Evolutionary conservation across 805 yeast genomes (phyloP).

Genomic region (Kregervanrija delftensis): DNA sequence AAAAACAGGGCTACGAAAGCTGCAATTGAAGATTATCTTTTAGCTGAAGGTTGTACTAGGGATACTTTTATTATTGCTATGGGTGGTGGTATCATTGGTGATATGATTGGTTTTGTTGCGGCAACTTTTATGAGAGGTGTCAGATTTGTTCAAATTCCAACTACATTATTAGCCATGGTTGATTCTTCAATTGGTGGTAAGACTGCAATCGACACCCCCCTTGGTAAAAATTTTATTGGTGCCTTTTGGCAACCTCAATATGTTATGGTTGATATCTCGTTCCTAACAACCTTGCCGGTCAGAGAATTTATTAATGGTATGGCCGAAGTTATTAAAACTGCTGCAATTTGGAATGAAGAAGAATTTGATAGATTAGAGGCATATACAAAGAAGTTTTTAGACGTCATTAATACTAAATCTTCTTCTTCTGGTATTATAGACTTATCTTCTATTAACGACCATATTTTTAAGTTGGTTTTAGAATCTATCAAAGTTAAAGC

Average conservation of each 20-base stretch:
- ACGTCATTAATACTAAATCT: conserved; percentile 45
- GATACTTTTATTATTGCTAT: conserved; percentile 91
- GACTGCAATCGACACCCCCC: conserved; percentile 95
- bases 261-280: conserved; percentile 81
- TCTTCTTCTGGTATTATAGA: conserved; percentile 46
- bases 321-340: conserved; percentile 97
- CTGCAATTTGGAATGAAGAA: conserved; percentile 91
- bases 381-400: conserved; percentile 62
- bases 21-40: conserved; percentile 82
- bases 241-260: conserved; percentile 95
- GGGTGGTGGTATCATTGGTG: conserved; percentile 99
- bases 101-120: conserved; percentile 98
- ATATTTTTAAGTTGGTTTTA: conserved; percentile 68
- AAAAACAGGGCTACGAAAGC: conserved; percentile 88
- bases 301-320: conserved; percentile 96
- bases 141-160: conserved; percentile 87
- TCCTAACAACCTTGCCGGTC: conserved; percentile 81
- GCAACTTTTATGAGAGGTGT: conserved; percentile 99
- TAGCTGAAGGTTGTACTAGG: conserved; percentile 83
- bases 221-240: conserved; percentile 93
- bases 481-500: conserved; percentile 91
- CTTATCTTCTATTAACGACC: conserved; percentile 61
- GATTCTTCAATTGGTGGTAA: conserved; percentile 98
- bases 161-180: conserved; percentile 92
- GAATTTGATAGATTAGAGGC: conserved; percentile 83